These are phyloP conservation scores for Magnusiomyces paraingens DNA, from an alignment of 1,139 yeast genomes.

Conservation along the genomic window DNA sequence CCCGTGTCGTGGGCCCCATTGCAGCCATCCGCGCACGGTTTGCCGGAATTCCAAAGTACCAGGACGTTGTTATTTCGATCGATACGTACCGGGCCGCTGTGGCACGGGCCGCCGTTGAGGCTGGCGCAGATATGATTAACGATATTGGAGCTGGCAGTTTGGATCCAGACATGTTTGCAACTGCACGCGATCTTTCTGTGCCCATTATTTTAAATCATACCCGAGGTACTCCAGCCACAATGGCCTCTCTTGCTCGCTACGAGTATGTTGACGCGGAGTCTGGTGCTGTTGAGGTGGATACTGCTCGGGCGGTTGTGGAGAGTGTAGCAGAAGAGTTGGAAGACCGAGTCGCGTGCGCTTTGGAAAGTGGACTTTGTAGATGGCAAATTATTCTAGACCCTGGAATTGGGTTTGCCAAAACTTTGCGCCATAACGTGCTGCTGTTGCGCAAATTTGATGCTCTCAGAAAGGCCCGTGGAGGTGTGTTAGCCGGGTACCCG, in stretches of 20 bases:
- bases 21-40: slow-evolving; percentile 45
- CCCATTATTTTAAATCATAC: slow-evolving; percentile 83
- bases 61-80: slow-evolving; percentile 52
- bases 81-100: slow-evolving; percentile 80
- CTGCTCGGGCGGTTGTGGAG: slow-evolving; percentile 37
- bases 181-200: slow-evolving; percentile 56
- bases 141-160: slow-evolving; percentile 80
- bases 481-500: slow-evolving; percentile 43
- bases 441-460: slow-evolving; percentile 48
- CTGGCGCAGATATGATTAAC: slow-evolving; percentile 88
- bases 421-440: slow-evolving; percentile 56
- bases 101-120: slow-evolving; percentile 58
- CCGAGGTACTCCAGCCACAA: slow-evolving; percentile 72
- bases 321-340: slow-evolving; percentile 62
- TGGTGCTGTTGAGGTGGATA: slow-evolving; percentile 19
- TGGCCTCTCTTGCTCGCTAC: slow-evolving; percentile 44
- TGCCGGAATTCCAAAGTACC: slow-evolving; percentile 17
- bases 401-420: slow-evolving; percentile 91
- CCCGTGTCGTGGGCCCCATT: slow-evolving; percentile 65
- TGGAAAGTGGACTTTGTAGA: slow-evolving; percentile 57
- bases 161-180: slow-evolving; percentile 59
- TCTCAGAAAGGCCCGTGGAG: slow-evolving; percentile 31
- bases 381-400: slow-evolving; percentile 95
- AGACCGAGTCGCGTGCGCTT: slow-evolving; percentile 50
- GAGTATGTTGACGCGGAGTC: slow-evolving; percentile 11